These are phyloP conservation scores for Globisporangium solare DNA, from an alignment of 352 stramenopile species.

Conservation along the genomic window DNA sequence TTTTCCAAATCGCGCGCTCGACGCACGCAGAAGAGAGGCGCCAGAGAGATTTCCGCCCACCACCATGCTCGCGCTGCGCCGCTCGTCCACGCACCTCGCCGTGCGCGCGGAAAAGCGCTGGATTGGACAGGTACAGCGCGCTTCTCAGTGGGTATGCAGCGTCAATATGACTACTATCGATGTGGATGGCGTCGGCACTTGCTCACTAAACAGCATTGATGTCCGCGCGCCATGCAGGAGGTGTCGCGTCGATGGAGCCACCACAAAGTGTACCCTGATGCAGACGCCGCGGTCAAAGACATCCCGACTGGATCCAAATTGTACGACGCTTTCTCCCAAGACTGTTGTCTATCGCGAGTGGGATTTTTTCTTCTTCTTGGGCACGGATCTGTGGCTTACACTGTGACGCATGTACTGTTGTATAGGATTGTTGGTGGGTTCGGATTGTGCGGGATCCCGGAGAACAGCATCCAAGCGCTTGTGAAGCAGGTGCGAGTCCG, in stretches of 20 bases:
- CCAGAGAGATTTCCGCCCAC: too few relatives aligned
- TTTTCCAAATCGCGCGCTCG: neutral
- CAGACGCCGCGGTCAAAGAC: constrained; percentile 69
- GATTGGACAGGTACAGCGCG: constrained; percentile 1
- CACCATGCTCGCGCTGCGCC: constrained; percentile 8
- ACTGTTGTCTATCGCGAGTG: neutral
- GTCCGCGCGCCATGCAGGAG: neutral
- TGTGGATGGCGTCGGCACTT: too few relatives aligned
- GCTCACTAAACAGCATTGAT: neutral
- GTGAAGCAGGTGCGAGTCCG: constrained; percentile 50
- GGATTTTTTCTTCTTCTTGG: neutral
- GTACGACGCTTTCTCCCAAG: constrained; percentile 25
- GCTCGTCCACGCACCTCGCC: neutral
- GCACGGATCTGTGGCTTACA: neutral
- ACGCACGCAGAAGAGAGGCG: neutral
- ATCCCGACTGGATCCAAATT: constrained; percentile 68
- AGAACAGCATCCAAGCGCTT: constrained; percentile 87
- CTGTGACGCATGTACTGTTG: neutral
- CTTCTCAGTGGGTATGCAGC: neutral
- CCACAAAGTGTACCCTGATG: constrained; percentile 66
- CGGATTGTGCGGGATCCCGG: constrained; percentile 89
- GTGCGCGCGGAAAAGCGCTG: neutral
- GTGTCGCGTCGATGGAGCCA: constrained; percentile 23
- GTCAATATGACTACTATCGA: neutral
- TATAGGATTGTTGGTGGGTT: constrained; percentile 85